Conservation (phyloP, 2,329 filamentous ascomycete genomes). For the Alternaria angustiovoidea region DNA sequence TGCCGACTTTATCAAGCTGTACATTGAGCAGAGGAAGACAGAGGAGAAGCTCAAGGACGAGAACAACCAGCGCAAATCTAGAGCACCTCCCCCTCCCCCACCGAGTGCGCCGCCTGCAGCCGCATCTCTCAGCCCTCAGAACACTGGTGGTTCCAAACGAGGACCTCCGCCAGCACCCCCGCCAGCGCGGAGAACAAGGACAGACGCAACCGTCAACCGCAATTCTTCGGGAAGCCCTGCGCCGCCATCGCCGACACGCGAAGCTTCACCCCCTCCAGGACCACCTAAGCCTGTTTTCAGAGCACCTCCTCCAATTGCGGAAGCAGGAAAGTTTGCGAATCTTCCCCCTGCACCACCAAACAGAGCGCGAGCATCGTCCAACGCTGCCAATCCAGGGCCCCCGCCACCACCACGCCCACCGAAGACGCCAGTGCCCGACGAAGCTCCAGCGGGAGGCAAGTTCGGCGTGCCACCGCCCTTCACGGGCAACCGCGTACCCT, state of each 20-base stretch:
- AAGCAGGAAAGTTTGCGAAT: slow-evolving; percentile 84
- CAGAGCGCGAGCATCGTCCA: slow-evolving; percentile 60
- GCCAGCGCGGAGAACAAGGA: slow-evolving; percentile 56
- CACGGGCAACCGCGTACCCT: slow-evolving; percentile 66
- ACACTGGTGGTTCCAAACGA: slow-evolving; percentile 67
- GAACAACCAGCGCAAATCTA: slow-evolving; percentile 59
- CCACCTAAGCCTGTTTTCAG: slow-evolving; percentile 75
- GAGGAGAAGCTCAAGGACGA: slow-evolving; percentile 57
- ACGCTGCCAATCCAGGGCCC: slow-evolving; percentile 64
- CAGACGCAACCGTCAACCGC: slow-evolving; percentile 51
- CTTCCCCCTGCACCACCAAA: slow-evolving; percentile 58
- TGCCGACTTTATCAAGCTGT: slow-evolving; percentile 72
- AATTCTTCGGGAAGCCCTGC: slow-evolving; percentile 63
- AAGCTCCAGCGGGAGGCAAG: slow-evolving; percentile 57
- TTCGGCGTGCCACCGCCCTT: slow-evolving; percentile 86
- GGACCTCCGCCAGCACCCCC: slow-evolving; percentile 69
- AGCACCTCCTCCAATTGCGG: slow-evolving; percentile 85
- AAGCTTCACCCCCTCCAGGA: slow-evolving; percentile 71
- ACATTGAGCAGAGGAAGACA: slow-evolving; percentile 70
- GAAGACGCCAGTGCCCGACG: slow-evolving; percentile 69
- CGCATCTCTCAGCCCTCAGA: slow-evolving; percentile 65
- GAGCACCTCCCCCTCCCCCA: slow-evolving; percentile 71
- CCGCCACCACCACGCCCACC: slow-evolving; percentile 68
- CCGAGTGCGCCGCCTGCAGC: slow-evolving; percentile 55
- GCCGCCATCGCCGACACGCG: slow-evolving; percentile 70